Evolutionary conservation across 805 yeast genomes (phyloP), one percentile per base, ranked within the genome.

Genomic region (Hanseniaspora singularis): DNA sequence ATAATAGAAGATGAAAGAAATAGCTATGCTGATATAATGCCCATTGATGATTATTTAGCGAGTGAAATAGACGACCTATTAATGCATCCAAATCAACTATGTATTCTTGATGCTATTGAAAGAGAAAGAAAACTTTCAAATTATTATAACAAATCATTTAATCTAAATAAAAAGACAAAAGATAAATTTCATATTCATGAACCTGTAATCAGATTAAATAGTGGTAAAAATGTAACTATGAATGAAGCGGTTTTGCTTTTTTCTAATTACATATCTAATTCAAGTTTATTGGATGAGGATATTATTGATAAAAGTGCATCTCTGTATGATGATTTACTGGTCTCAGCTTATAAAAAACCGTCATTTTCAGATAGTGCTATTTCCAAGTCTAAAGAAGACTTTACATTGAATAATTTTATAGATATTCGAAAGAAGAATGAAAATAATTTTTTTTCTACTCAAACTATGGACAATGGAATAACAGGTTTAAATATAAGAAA

Each of bases 401-500:
- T n/a, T n/a, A n/a, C 28, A 26, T 8, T 26, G 28, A 26, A 26
- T 26, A 11, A 8, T 7, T 7, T 8, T 7, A 26, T 8, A 7
- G 28, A 11, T 11, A 11, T 8, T 26, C 28, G 28, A 11, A 11
- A 26, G 28, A 26, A 26, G 28, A 26, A 26, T 11, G 11, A 26
- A 7, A 26, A 26, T 7, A 26, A 31, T 33, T 15, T 10, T 14
- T 16, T 33, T 19, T 26, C 38, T 22, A 8, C 14, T 3, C 4
- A n/a, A 9, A 36, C 30, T 18, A 15, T 28, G 7, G 41, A 38
- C 10, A 38, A 38, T 19, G 33, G 32, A 10, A 38, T 27, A 15
- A 66, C 75, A 15, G 88, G 88, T 1, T 57, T 81, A 49, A 79
- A 76, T 48, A 72, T 82, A 72, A 61, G 72, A 38, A 68, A 68